Percentiles rank a stretch among this genome's conserved stretches.
These are phyloP conservation scores for Stemphylium beticola DNA, from an alignment of 2,329 filamentous ascomycete genomes.

Conservation along the genomic window DNA sequence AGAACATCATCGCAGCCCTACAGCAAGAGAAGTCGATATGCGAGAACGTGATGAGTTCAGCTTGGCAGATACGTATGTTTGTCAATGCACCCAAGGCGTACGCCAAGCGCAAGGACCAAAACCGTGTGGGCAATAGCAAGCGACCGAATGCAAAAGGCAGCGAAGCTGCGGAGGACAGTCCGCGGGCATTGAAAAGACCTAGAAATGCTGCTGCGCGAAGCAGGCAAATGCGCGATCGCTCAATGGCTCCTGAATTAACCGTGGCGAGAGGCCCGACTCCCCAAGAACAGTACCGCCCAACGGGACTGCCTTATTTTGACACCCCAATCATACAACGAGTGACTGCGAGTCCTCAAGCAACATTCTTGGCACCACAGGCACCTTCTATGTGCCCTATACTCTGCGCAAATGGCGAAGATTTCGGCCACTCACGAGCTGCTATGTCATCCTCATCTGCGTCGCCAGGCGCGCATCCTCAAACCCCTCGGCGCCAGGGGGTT, in stretches of 20 bases:
- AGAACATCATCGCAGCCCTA: slow-evolving; percentile 39
- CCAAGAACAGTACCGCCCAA: slow-evolving; percentile 1
- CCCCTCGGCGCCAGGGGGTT: not conserved
- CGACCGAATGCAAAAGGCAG: slow-evolving; percentile 31
- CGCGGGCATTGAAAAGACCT: slow-evolving; percentile 14
- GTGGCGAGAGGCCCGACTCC: slow-evolving; percentile 15
- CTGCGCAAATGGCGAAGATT: not conserved
- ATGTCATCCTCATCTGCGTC: slow-evolving; percentile 2
- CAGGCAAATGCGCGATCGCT: slow-evolving; percentile 11
- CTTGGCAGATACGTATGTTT: slow-evolving; percentile 47
- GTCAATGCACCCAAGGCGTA: slow-evolving; percentile 46
- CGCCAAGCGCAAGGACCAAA: slow-evolving; percentile 41
- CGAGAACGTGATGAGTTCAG: slow-evolving; percentile 46
- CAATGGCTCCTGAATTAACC: slow-evolving; percentile 6
- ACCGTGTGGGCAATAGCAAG: slow-evolving; percentile 45
- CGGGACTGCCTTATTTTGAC: slow-evolving; percentile 7
- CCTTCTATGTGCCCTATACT: not conserved
- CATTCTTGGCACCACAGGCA: not conserved
- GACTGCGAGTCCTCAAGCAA: not conserved
- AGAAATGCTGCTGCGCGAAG: slow-evolving; percentile 6
- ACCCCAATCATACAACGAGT: not conserved
- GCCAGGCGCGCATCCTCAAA: not conserved
- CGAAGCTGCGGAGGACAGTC: slow-evolving; percentile 2
- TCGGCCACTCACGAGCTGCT: not conserved
- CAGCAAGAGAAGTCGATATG: slow-evolving; percentile 47